A percentile compares a stretch with the other conserved stretches of the same genome.
phyloP scores from a whole-genome alignment of 805 yeast species.

The Suhomyces sp. region DNA sequence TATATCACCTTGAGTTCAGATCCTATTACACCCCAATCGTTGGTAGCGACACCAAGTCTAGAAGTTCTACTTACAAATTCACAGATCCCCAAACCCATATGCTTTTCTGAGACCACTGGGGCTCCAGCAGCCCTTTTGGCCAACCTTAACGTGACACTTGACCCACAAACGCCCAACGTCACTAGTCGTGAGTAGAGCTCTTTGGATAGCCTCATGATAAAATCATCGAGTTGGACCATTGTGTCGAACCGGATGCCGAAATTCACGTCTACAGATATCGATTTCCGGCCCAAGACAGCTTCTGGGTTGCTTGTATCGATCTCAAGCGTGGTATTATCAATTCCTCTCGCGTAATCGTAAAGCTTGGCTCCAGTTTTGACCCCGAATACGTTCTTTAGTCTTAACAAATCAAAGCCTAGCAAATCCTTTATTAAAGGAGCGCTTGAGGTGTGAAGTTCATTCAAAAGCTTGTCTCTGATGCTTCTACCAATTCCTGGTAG shows the following conservation, averaged over 20 bases:
- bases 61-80: conserved; percentile 59
- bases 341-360: conserved; percentile 59
- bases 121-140: conserved; percentile 64
- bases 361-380: conserved; percentile 66
- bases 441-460: conserved; percentile 20
- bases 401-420: conserved; percentile 25
- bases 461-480: conserved; percentile 45
- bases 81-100: conserved; percentile 81
- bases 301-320: conserved; percentile 48
- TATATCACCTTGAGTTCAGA: conserved; percentile 57
- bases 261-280: conserved; percentile 83
- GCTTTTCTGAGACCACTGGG: conserved; percentile 73
- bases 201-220: conserved; percentile 52
- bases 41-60: conserved; percentile 58
- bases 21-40: conserved; percentile 57
- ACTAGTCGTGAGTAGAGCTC: conserved; percentile 59
- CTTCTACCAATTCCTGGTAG: conserved; percentile 66
- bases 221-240: conserved; percentile 59
- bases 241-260: conserved; percentile 82
- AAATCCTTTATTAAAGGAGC: conserved; percentile 40
- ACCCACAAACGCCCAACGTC: conserved; percentile 47
- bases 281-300: conserved; percentile 54
- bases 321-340: conserved; percentile 60
- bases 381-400: conserved; percentile 56
- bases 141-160: conserved; percentile 61